phyloP scores from a whole-genome alignment of 805 yeast genomes.

The Nakazawaea ishiwadae region DNA sequence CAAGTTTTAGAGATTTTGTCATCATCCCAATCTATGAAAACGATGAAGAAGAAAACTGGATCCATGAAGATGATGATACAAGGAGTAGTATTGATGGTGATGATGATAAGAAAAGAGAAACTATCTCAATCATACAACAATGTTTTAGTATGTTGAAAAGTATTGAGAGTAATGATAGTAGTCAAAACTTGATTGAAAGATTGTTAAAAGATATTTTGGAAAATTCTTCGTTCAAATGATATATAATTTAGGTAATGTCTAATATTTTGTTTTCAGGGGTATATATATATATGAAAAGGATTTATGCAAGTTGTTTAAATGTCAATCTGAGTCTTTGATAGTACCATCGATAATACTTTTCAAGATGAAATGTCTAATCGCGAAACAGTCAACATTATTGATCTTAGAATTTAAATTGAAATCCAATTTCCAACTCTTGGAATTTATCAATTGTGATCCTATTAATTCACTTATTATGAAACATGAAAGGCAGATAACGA shows the following conservation, averaged over 20 bases:
- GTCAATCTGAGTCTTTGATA: background rate
- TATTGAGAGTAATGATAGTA: slow-evolving; percentile 47
- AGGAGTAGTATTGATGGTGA: slow-evolving; percentile 5
- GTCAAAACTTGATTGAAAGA: slow-evolving; percentile 56
- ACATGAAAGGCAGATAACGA: slow-evolving; percentile 30
- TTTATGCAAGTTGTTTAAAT: no score
- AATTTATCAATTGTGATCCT: slow-evolving; percentile 7
- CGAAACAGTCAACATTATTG: slow-evolving; percentile 1
- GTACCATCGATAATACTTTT: slow-evolving; percentile 2
- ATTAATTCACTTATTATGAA: slow-evolving; percentile 14
- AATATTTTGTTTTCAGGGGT: no score
- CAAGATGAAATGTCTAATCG: slow-evolving; percentile 2
- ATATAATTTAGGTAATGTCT: no score
- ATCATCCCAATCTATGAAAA: slow-evolving; percentile 49
- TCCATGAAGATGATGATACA: slow-evolving; percentile 3
- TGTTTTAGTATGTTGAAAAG: slow-evolving; percentile 58
- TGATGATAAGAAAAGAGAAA: slow-evolving; percentile 8
- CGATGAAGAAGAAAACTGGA: slow-evolving; percentile 16
- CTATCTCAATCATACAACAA: slow-evolving; percentile 35
- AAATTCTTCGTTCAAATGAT: slow-evolving; percentile 5
- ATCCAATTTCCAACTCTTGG: no score
- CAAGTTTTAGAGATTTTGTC: slow-evolving; percentile 47
- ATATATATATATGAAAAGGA: no score
- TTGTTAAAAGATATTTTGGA: slow-evolving; percentile 30
- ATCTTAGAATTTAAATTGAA: slow-evolving; percentile 7